Conservation (phyloP, 371 early-diverging fungal species). For the Circinella umbellata region DNA sequence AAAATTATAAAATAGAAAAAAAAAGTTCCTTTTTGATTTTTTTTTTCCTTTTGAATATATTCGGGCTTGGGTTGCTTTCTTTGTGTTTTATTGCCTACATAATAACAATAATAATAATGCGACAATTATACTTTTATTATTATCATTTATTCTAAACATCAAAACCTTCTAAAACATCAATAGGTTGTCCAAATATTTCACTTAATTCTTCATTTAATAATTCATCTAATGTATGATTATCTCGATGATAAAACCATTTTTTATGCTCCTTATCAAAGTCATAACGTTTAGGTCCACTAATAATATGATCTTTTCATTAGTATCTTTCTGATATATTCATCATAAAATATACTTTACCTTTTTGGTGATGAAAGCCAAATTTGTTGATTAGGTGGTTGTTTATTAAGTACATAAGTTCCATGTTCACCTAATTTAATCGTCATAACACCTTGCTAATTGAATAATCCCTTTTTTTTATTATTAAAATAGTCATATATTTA, state of each 20-base stretch:
- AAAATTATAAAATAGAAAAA: too few relatives aligned
- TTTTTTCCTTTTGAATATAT: too few relatives aligned
- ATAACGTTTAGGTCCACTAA: conserved; percentile 92
- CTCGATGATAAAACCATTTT: conserved; percentile 81
- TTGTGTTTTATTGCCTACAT: too few relatives aligned
- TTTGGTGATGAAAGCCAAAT: conserved; percentile 98
- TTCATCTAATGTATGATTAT: conserved; percentile 67
- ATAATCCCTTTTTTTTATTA: background rate
- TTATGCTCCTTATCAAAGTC: conserved; percentile 65
- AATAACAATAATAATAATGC: too few relatives aligned
- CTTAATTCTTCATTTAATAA: conserved; percentile 74
- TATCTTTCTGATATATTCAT: too few relatives aligned
- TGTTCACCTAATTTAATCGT: conserved; percentile 81
- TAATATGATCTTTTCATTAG: background rate
- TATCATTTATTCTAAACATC: background rate
- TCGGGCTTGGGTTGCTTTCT: too few relatives aligned
- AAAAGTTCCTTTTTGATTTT: too few relatives aligned
- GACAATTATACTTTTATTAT: too few relatives aligned
- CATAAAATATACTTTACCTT: conserved; percentile 46
- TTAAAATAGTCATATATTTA: background rate
- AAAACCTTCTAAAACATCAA: conserved; percentile 38
- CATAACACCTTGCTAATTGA: conserved; percentile 79
- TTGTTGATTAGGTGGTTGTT: conserved; percentile 98
- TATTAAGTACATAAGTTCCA: conserved; percentile 97
- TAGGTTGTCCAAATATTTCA: conserved; percentile 30